Percentiles rank a stretch among this genome's conserved stretches.
These are phyloP conservation scores for Setaria viridis DNA, from an alignment of 202 grass and related monocot species.

Conservation along the genomic window DNA sequence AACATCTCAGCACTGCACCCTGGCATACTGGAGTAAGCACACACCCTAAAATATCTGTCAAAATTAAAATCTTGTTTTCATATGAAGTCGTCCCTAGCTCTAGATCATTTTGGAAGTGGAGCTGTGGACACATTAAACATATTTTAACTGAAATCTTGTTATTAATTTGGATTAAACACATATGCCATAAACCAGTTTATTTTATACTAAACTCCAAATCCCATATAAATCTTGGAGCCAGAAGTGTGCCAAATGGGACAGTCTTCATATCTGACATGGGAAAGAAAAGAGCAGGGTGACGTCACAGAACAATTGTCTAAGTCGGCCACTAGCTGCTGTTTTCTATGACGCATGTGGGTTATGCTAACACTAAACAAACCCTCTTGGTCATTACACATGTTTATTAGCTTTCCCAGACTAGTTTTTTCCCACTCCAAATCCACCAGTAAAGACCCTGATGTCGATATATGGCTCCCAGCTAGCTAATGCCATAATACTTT, in stretches of 20 bases:
- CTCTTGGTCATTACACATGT: neutral
- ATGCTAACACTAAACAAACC: neutral
- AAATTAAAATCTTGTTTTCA: neutral
- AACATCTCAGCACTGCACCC: neutral
- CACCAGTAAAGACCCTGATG: conserved; percentile 14
- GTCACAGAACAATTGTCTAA: neutral
- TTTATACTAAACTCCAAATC: neutral
- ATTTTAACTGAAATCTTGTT: neutral
- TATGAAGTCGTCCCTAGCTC: too few relatives aligned
- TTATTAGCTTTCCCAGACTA: neutral
- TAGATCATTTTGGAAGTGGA: neutral
- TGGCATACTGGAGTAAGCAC: neutral
- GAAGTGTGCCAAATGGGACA: neutral
- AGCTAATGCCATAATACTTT: neutral
- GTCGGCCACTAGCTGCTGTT: neutral
- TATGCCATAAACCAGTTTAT: neutral
- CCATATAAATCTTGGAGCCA: neutral
- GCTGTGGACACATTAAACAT: neutral
- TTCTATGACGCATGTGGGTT: neutral
- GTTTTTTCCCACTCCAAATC: conserved; percentile 24
- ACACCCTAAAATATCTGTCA: neutral
- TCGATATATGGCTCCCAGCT: neutral
- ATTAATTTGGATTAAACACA: neutral
- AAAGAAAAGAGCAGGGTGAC: neutral
- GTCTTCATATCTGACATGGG: neutral